phyloP scores from a whole-genome alignment of 257 asterid genomes.

The Nicotiana sylvestris region DNA sequence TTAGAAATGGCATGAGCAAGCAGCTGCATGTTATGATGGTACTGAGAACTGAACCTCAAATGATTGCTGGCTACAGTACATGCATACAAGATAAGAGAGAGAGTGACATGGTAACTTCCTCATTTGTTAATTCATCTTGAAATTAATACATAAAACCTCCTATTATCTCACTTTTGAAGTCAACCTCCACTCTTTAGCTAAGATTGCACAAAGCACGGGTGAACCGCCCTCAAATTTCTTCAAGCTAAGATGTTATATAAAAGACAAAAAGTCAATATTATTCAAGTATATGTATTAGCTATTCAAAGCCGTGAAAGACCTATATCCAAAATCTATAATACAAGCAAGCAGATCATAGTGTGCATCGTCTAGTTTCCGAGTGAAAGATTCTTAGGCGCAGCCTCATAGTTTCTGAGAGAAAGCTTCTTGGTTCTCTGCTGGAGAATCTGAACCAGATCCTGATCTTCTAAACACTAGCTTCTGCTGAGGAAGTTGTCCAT shows the following conservation, averaged over 20 bases:
- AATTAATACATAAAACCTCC: background rate
- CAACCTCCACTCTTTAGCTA: background rate
- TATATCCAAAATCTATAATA: background rate
- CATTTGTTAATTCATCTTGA: background rate
- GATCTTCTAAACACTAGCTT: slow-evolving; percentile 56
- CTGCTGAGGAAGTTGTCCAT: slow-evolving; percentile 85
- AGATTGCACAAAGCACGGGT: background rate
- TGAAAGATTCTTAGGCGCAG: background rate
- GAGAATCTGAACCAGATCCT: slow-evolving; percentile 31
- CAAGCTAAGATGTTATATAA: background rate
- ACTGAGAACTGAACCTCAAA: background rate
- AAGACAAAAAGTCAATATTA: background rate
- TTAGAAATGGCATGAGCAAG: background rate
- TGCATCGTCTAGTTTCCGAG: background rate
- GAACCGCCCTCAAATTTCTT: background rate
- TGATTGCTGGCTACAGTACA: background rate
- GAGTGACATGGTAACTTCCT: background rate
- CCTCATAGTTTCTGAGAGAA: slow-evolving; percentile 24
- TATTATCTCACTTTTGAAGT: background rate
- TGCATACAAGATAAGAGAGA: background rate
- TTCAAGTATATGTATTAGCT: background rate
- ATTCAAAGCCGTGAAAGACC: background rate
- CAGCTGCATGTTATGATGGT: background rate
- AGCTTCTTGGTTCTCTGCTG: slow-evolving; percentile 49
- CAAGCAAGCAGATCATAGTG: background rate